phyloP scores from a whole-genome alignment of 345 rosid genomes.

The Reutealis trisperma region DNA sequence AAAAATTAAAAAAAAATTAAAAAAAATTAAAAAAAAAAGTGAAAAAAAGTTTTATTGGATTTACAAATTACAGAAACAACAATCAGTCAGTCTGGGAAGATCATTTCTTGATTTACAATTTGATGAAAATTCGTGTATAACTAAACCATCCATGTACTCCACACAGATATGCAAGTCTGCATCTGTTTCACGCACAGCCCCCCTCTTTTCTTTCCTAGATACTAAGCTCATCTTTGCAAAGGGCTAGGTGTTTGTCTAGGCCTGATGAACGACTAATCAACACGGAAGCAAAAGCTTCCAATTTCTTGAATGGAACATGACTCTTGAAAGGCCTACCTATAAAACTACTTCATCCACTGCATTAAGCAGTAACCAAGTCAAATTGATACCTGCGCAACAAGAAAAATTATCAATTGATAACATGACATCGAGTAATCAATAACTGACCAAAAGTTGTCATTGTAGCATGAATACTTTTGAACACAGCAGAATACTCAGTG shows the following conservation, averaged over 20 bases:
- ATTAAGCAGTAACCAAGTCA: neutral
- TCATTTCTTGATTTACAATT: neutral
- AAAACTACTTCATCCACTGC: constrained; percentile 2
- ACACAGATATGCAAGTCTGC: too few species aligned
- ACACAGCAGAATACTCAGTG: too few species aligned
- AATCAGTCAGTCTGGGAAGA: neutral
- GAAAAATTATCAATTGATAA: neutral
- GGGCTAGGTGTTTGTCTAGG: neutral
- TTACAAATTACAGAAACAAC: constrained; percentile 1
- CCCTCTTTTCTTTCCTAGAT: too few species aligned
- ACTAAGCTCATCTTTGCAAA: too few species aligned
- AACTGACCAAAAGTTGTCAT: neutral
- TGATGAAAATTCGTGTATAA: too few species aligned
- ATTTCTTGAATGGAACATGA: neutral
- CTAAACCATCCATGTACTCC: neutral
- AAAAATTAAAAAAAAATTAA: too few species aligned
- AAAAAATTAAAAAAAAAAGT: too few species aligned
- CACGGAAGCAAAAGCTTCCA: constrained; percentile 10
- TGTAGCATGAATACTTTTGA: neutral
- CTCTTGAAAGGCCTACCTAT: neutral
- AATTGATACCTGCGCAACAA: constrained; percentile 26
- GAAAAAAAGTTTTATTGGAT: too few species aligned
- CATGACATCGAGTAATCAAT: neutral
- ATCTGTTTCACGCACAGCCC: neutral
- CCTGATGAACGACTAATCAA: neutral